phyloP scores from a whole-genome alignment of 768 basidiomycete genomes.

The Suillus decipiens region DNA sequence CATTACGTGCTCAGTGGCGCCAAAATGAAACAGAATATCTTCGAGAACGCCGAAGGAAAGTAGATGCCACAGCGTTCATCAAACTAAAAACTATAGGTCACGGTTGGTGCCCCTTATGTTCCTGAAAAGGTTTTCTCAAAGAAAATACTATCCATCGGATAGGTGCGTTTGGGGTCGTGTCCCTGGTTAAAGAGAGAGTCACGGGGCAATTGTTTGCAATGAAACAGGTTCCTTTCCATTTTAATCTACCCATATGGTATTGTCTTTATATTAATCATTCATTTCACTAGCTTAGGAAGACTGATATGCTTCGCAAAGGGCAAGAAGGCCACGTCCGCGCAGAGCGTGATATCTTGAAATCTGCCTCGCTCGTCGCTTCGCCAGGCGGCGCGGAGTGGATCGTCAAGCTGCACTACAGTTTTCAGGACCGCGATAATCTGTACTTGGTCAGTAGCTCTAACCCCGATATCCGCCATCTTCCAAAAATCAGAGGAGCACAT shows the following conservation, averaged over 20 bases:
- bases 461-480: conserved; percentile 26
- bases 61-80: conserved; percentile 82
- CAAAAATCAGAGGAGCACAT: conserved; percentile 27
- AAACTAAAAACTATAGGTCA: conserved; percentile 95
- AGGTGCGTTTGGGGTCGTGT: conserved; percentile 97
- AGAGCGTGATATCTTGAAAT: conserved; percentile 91
- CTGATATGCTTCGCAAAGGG: conserved; percentile 93
- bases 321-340: conserved; percentile 98
- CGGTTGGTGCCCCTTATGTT: conserved; percentile 49
- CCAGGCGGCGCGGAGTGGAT: conserved; percentile 88
- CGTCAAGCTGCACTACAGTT: conserved; percentile 89
- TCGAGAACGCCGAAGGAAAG: conserved; percentile 78
- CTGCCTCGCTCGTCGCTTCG: conserved; percentile 78
- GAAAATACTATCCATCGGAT: conserved; percentile 29
- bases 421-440: conserved; percentile 92
- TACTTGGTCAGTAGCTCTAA: conserved; percentile 74
- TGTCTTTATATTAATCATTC: conserved; percentile 24
- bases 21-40: conserved; percentile 91
- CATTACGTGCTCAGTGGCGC: conserved; percentile 72
- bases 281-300: conserved; percentile 68
- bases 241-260: conserved; percentile 25
- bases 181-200: conserved; percentile 81
- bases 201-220: conserved; percentile 88
- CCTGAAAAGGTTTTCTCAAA: conserved; percentile 24
- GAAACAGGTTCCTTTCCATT: conserved; percentile 74